Evolutionary conservation across 306 rosid genomes (phyloP), one percentile per base, ranked within the genome.

Genomic region (Quercus suber): DNA sequence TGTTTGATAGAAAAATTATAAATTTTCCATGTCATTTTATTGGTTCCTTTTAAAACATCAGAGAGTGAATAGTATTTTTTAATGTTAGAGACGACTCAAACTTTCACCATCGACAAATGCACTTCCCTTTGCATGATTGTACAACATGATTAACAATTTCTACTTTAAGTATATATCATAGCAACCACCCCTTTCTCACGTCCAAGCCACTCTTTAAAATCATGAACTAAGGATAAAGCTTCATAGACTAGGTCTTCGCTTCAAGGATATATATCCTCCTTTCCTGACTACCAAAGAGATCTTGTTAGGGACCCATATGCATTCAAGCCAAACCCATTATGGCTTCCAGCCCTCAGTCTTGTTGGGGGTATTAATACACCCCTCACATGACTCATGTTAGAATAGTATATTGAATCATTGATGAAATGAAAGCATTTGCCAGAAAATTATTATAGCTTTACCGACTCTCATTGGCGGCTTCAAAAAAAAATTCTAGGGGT

Each of bases 381-480:
- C 76, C 67, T 71, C 78, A 83, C 84, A 73, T 79, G 84, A 28
- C 71, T 78, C 81, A 69, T 69, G 80, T 41, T 69, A 33, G 53
- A 84, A 74, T 69, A 83, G 68, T 87, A 71, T 79, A 71, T 65
- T 2, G 45, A 41, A 8, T 41, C 45, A 55, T 72, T 15, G 70
- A 56, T 45, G 55, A 81, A 85, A 76, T 56, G 43, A 79, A 79
- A 75, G 86, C 84, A 83, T 79, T 82, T 83, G 56, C 84, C 61
- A 23, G 30, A 86, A 79, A 79, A 85, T 85, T 78, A 85, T 87
- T 76, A 73, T 73, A 74, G 67, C 67, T 80, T 79, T 88, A 74
- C 75, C 69, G 8, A 69, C 78, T 67, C 78, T 76, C 9, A 35
- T 35, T 35, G 8, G 41, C 2, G 8, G 41, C 41, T 35, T 35